A percentile compares a stretch with the other conserved stretches of the same genome.
These are phyloP conservation scores for Candida michaelii DNA, from an alignment of 805 yeast genomes.

Conservation along the genomic window DNA sequence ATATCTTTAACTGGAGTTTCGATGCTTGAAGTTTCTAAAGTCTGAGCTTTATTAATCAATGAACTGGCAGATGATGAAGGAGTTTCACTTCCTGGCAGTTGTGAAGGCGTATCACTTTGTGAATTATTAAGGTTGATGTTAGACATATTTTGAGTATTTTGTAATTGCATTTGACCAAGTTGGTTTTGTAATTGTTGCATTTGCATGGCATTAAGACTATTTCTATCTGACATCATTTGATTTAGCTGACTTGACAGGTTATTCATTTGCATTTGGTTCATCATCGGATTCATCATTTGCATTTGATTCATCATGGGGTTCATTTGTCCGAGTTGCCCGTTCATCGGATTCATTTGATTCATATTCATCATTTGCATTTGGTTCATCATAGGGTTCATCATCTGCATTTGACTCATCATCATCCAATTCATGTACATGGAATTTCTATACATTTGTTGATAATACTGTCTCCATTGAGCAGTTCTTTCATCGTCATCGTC, in stretches of 20 bases:
- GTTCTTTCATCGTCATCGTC: constrained; percentile 19
- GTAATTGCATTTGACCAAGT: constrained; percentile 1
- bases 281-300: constrained; percentile 5
- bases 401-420: constrained; percentile 9
- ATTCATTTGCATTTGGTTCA: constrained; percentile 4
- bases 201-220: neutral
- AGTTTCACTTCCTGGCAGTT: constrained; percentile 2
- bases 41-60: no score
- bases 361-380: constrained; percentile 8
- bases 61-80: neutral
- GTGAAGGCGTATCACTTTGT: neutral
- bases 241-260: neutral
- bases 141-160: neutral
- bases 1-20: neutral
- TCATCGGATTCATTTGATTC: constrained; percentile 7
- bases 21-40: neutral
- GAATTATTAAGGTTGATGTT: neutral
- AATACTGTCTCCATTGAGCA: constrained; percentile 40
- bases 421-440: constrained; percentile 17
- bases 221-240: neutral
- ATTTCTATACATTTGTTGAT: constrained; percentile 18
- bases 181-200: constrained; percentile 1
- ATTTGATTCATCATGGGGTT: constrained; percentile 7
- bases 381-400: constrained; percentile 14
- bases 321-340: constrained; percentile 7